Evolutionary conservation across 192 early-diverging fungal genomes (phyloP).

Genomic region (Umbelopsis ramanniana): DNA sequence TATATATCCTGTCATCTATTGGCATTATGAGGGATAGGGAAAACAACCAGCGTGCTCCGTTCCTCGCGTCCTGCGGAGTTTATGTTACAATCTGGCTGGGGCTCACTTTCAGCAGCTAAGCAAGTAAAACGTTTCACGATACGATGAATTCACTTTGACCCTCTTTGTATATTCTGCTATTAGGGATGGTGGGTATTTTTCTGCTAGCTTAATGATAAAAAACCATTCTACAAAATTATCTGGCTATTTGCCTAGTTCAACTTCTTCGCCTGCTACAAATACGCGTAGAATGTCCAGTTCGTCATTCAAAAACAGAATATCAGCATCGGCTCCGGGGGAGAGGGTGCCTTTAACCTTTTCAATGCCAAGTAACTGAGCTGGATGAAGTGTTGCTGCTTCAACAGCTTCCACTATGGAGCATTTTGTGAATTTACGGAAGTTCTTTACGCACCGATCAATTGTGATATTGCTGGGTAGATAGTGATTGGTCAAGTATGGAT

Average conservation of each 20-base stretch:
- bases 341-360: slow-evolving; percentile 68
- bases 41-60: too few species aligned
- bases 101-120: too few species aligned
- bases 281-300: slow-evolving; percentile 61
- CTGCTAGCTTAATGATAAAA: not conserved
- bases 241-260: slow-evolving; percentile 26
- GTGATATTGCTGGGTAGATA: slow-evolving; percentile 47
- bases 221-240: not conserved
- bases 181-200: not conserved
- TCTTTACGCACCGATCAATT: slow-evolving; percentile 71
- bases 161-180: too few species aligned
- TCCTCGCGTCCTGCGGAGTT: not conserved
- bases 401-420: slow-evolving; percentile 74
- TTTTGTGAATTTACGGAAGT: slow-evolving; percentile 74
- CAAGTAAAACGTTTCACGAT: too few species aligned
- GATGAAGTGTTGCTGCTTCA: slow-evolving; percentile 75
- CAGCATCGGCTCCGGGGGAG: slow-evolving; percentile 69
- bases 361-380: slow-evolving; percentile 73
- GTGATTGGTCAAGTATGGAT: not conserved
- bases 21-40: not conserved
- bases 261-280: slow-evolving; percentile 69
- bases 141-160: too few species aligned
- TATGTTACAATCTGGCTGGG: too few species aligned
- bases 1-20: slow-evolving; percentile 10
- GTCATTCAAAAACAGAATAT: slow-evolving; percentile 66